A percentile compares a stretch with the other conserved stretches of the same genome.
Evolutionary conservation across 768 basidiomycete genomes (phyloP).

Genomic region (Russula sp.): DNA sequence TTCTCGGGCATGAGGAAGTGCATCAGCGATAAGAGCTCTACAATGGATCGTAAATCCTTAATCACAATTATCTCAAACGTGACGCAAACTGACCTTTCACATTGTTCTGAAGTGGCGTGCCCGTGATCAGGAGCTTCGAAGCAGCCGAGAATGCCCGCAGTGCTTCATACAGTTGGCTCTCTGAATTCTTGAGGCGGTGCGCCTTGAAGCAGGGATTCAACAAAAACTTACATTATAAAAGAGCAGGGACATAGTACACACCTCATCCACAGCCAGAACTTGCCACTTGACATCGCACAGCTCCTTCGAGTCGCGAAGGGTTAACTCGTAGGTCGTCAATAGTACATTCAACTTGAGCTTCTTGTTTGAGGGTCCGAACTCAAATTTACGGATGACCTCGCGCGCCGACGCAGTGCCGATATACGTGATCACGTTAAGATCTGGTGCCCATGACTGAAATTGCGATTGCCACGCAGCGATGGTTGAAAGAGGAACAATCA

Average conservation of each 20-base stretch:
- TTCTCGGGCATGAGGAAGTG: slow-evolving; percentile 99
- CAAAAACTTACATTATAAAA: background rate
- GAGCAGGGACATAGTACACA: slow-evolving; percentile 29
- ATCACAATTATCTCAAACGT: slow-evolving; percentile 13
- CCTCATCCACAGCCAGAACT: slow-evolving; percentile 92
- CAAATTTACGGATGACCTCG: slow-evolving; percentile 84
- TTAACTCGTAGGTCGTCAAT: slow-evolving; percentile 94
- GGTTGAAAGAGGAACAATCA: slow-evolving; percentile 96
- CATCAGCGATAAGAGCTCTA: slow-evolving; percentile 94
- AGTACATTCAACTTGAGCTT: slow-evolving; percentile 95
- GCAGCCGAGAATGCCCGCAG: slow-evolving; percentile 82
- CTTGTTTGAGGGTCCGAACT: slow-evolving; percentile 85
- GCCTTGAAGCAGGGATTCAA: slow-evolving; percentile 43
- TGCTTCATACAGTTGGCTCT: slow-evolving; percentile 95
- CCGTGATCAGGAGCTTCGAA: slow-evolving; percentile 93
- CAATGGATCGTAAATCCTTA: background rate
- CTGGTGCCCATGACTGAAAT: slow-evolving; percentile 92
- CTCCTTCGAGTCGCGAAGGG: slow-evolving; percentile 82
- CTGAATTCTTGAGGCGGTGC: slow-evolving; percentile 96
- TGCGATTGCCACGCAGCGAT: slow-evolving; percentile 98
- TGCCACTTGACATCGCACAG: slow-evolving; percentile 97
- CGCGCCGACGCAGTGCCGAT: slow-evolving; percentile 85
- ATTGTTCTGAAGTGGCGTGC: slow-evolving; percentile 97
- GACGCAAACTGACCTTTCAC: slow-evolving; percentile 68
- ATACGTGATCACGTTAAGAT: slow-evolving; percentile 94